These are phyloP conservation scores for Didymellaceae sp. DNA, from an alignment of 2,329 filamentous ascomycete genomes.

Conservation along the genomic window DNA sequence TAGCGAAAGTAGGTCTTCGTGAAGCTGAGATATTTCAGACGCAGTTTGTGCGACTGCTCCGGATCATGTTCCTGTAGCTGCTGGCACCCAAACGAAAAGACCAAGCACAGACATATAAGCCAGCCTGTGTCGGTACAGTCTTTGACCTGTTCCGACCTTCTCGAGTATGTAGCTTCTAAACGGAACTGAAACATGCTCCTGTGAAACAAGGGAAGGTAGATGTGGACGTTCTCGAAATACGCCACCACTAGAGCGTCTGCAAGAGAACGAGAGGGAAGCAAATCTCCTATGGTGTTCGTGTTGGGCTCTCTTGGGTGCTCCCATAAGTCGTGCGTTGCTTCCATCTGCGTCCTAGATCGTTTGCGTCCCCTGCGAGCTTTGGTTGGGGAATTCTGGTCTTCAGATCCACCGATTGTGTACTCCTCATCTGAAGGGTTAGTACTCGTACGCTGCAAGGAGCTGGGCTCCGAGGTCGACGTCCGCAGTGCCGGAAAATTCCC, in stretches of 20 bases:
- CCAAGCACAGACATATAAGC: conserved; percentile 52
- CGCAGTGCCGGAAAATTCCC: conserved; percentile 17
- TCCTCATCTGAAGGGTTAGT: conserved; percentile 31
- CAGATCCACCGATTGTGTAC: conserved; percentile 14
- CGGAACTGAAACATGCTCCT: conserved; percentile 49
- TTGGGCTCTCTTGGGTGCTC: conserved; percentile 7
- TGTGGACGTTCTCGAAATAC: conserved; percentile 52
- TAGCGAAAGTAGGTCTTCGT: conserved; percentile 46
- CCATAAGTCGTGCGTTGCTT: conserved; percentile 21
- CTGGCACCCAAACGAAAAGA: conserved; percentile 52
- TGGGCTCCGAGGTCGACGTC: conserved; percentile 11
- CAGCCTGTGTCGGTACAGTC: conserved; percentile 50
- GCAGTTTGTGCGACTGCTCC: conserved; percentile 25
- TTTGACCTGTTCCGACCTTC: conserved; percentile 22
- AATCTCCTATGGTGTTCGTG: conserved; percentile 26
- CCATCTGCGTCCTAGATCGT: conserved; percentile 25
- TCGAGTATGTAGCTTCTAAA: conserved; percentile 49
- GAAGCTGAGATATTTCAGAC: conserved; percentile 34
- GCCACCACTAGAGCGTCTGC: conserved; percentile 50
- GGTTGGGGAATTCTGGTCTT: conserved; percentile 1
- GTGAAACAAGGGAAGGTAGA: conserved; percentile 49
- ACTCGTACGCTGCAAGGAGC: conserved; percentile 19
- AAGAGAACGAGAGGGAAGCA: conserved; percentile 45
- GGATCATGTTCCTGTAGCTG: conserved; percentile 43
- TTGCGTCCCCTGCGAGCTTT: conserved; percentile 23